These are phyloP conservation scores for Tagetes patula DNA, from an alignment of 129 eudicot species.

Conservation along the genomic window DNA sequence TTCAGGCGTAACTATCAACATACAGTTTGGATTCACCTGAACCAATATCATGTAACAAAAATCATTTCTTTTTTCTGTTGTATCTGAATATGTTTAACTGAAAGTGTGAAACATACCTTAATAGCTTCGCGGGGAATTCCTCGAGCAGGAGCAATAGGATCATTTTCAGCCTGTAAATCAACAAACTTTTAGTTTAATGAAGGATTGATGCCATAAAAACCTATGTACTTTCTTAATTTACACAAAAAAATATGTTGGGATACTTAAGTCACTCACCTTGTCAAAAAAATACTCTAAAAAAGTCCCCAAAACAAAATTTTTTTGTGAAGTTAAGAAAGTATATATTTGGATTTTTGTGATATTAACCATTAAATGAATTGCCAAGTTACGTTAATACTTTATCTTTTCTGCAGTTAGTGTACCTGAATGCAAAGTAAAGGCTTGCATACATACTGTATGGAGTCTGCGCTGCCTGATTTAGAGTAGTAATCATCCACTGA, in stretches of 20 bases:
- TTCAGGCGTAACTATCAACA: conserved; percentile 86
- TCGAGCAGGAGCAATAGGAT: conserved; percentile 92
- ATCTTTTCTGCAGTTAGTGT: background rate
- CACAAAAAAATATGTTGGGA: too few relatives aligned
- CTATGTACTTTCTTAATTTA: too few relatives aligned
- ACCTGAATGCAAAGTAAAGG: conserved; percentile 98
- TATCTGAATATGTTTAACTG: background rate
- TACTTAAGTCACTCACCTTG: too few relatives aligned
- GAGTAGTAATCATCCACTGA: conserved; percentile 92
- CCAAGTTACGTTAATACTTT: too few relatives aligned
- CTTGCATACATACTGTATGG: conserved; percentile 55
- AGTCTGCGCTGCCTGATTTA: conserved; percentile 76
- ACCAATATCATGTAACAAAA: conserved; percentile 10
- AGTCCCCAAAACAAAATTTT: too few relatives aligned
- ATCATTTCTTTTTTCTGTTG: background rate
- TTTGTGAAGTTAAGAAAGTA: too few relatives aligned
- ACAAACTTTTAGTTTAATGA: background rate
- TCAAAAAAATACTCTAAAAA: too few relatives aligned
- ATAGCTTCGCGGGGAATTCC: conserved; percentile 86
- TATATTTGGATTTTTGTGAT: too few relatives aligned
- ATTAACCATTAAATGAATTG: background rate
- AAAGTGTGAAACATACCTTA: conserved; percentile 41
- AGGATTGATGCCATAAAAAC: background rate
- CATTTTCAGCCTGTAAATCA: conserved; percentile 84
- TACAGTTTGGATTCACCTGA: conserved; percentile 78